Evolutionary conservation across 2,329 filamentous ascomycete genomes (phyloP).

Genomic region (Whalleya microplaca): DNA sequence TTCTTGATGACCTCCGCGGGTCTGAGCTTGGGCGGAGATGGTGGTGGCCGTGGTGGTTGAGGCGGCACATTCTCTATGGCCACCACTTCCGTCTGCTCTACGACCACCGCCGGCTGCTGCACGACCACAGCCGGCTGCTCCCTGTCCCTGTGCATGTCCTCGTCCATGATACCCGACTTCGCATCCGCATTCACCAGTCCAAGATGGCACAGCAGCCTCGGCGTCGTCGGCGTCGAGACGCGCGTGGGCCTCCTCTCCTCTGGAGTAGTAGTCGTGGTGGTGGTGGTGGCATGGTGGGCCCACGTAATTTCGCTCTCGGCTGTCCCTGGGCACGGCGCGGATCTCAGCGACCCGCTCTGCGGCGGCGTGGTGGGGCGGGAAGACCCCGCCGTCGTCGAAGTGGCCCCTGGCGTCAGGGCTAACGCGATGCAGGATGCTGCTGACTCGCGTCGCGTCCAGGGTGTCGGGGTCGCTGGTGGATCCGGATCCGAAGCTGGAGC

Average conservation of each 20-base stretch:
- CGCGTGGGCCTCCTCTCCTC: conserved; percentile 15
- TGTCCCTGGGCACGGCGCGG: conserved; percentile 28
- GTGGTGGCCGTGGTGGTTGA: no score
- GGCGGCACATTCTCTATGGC: no score
- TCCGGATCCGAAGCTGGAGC: no score
- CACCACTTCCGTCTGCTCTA: no score
- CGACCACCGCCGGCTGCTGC: no score
- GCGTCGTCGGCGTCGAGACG: conserved; percentile 17
- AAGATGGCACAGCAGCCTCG: conserved; percentile 8
- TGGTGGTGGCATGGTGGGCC: conserved; percentile 12
- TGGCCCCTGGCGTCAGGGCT: conserved; percentile 7
- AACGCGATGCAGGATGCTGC: conserved; percentile 13
- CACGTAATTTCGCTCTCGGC: conserved; percentile 33
- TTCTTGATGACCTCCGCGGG: no score
- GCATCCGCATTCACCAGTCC: conserved; percentile 13
- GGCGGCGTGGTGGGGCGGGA: conserved; percentile 33
- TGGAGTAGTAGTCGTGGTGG: not conserved
- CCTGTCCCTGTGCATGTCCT: conserved; percentile 2
- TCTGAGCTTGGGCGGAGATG: no score
- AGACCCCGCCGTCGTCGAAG: conserved; percentile 19
- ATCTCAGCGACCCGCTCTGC: conserved; percentile 34
- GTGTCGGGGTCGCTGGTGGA: conserved; percentile 13
- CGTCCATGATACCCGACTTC: conserved; percentile 3
- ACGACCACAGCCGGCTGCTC: no score
- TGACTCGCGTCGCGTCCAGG: conserved; percentile 8